These are phyloP conservation scores for Mimosa pudica DNA, from an alignment of 306 rosid genomes.

Conservation along the genomic window DNA sequence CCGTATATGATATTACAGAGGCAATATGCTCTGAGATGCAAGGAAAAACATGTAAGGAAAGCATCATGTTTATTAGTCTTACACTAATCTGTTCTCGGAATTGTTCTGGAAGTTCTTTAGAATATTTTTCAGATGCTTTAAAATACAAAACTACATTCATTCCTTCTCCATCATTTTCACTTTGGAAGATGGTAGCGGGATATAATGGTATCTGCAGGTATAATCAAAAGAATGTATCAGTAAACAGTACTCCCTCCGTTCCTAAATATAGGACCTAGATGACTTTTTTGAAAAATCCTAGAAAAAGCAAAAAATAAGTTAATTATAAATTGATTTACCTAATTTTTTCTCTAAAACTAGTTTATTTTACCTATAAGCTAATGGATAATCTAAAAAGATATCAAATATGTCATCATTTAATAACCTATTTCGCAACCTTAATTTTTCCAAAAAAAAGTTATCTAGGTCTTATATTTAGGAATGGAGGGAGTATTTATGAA, in stretches of 20 bases:
- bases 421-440: too few relatives aligned
- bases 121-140: constrained; percentile 77
- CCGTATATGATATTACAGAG: neutral
- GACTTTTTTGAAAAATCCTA: too few relatives aligned
- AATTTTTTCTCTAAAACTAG: too few relatives aligned
- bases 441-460: too few relatives aligned
- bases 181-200: constrained; percentile 78
- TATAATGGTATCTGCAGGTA: constrained; percentile 86
- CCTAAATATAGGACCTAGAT: too few relatives aligned
- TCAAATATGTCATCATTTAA: too few relatives aligned
- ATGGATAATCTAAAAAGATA: too few relatives aligned
- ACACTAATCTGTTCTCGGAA: constrained; percentile 69
- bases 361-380: too few relatives aligned
- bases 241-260: too few relatives aligned
- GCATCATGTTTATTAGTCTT: constrained; percentile 39
- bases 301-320: too few relatives aligned
- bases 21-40: constrained; percentile 12
- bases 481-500: neutral
- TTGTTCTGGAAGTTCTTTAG: constrained; percentile 65
- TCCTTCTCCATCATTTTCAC: constrained; percentile 96
- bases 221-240: constrained; percentile 28
- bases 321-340: too few relatives aligned
- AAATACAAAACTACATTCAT: constrained; percentile 86
- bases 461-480: too few relatives aligned
- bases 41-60: constrained; percentile 8